Percentiles rank a stretch among this genome's conserved stretches.
These are phyloP conservation scores for Peniophora sp. DNA, from an alignment of 1,284 basidiomycete species.

Conservation along the genomic window DNA sequence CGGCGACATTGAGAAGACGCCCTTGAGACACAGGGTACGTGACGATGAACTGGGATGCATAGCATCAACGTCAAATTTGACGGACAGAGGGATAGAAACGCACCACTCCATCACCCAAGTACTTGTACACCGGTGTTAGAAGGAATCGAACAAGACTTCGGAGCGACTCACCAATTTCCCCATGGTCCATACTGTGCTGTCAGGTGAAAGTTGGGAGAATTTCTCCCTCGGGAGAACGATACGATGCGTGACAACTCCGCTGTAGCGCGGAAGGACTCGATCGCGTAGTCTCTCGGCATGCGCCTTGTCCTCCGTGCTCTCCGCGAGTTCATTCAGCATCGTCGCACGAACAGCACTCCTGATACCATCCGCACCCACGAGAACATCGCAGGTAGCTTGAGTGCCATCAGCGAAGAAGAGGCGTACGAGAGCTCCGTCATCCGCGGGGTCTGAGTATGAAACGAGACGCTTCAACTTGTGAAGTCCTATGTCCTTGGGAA, in stretches of 20 bases:
- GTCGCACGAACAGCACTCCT: constrained; percentile 21
- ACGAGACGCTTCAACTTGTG: constrained; percentile 31
- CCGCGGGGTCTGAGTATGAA: constrained; percentile 20
- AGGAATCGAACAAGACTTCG: no score
- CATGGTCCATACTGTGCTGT: no score
- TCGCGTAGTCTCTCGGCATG: constrained; percentile 8
- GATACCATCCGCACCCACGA: constrained; percentile 45
- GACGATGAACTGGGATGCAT: no score
- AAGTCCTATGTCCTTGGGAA: constrained; percentile 17
- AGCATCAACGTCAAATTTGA: no score
- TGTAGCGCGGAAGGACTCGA: constrained; percentile 26
- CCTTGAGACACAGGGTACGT: not conserved
- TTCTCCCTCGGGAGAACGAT: constrained; percentile 27
- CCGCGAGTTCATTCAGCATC: constrained; percentile 18
- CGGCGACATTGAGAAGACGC: not conserved
- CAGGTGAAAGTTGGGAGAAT: constrained; percentile 14
- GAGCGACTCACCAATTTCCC: no score
- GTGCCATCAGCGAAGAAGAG: constrained; percentile 38
- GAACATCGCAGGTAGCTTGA: constrained; percentile 33
- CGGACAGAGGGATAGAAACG: no score
- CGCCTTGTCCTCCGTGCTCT: constrained; percentile 5
- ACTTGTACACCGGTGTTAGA: no score
- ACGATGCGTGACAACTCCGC: constrained; percentile 32
- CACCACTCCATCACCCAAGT: no score
- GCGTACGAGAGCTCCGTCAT: constrained; percentile 17